Base-by-base conservation (phyloP, 495 filamentous ascomycete genomes). In the Wilcoxina mikolae region DNA sequence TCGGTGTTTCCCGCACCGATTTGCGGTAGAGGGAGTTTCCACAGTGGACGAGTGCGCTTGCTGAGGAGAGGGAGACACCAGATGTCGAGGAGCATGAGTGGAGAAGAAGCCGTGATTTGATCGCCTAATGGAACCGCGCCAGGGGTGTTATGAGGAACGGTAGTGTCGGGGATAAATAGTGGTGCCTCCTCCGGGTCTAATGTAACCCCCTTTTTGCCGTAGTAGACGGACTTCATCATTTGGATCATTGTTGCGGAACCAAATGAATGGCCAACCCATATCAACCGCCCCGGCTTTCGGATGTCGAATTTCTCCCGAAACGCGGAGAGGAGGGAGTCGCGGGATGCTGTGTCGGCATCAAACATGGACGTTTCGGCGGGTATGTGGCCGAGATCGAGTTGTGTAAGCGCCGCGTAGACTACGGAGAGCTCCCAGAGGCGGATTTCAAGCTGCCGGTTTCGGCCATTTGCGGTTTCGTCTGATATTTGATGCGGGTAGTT, bases 191-290 rank as follows among this genome's bases (percentile, higher is more conserved):
- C 25, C 9, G 25, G 3, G 10, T 27, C 10, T 4, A 20, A n/a
- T 5, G 35, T 18, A 39, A 18, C 4, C 12, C 35, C 29, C 24
- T 29, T 27, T 15, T 29, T 29, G 20, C 46, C 57, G 64, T 84
- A 84, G 68, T 78, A 84, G 31, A 80, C 73, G 28, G 73, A 79
- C 62, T 90, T 90, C 57, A 85, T 65, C 44, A 90, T 74, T 59
- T 88, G 85, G 3, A 83, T 73, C 26, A 78, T 70, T 20, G 80
- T 85, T 0, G 82, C 72, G 20, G 80, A 80, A 43, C 85, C 85
- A 59, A 90, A 89, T 15, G 78, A 83, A 67, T 90, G 85, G 5
- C 85, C 85, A 0, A 73, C 74, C 66, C 80, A 87, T 42, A 77
- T 75, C 1, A 88, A 73, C n/a, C 69, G 71, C 4, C 85, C 85